Base-by-base conservation (phyloP, 129 eudicot genomes). In the Flaveria linearis region DNA sequence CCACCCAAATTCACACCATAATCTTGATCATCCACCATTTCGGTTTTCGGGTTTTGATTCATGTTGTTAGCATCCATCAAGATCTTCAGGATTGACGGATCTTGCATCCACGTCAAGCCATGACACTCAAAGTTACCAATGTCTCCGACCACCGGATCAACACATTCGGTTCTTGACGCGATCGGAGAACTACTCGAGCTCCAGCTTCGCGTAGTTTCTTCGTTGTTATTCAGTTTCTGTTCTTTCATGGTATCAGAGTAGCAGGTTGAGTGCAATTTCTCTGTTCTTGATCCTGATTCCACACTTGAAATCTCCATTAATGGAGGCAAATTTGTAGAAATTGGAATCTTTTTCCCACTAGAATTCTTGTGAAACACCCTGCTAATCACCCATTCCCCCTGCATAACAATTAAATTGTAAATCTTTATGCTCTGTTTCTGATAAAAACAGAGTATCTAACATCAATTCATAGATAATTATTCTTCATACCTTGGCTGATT, bases 381-480 rank as follows among this genome's bases (percentile, higher is more conserved):
- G 15, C 92, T 86, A 9, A 93, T 84, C 17, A 90, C 98, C 97
- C 98, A 93, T 61, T 93, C 97, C 20, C 92, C 90, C 98, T 93
- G 9, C 7, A 26, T 53, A 30, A 20, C 1, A 41, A 39, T 58
- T 12, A 50, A 23, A 3, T 11, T 28, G 3, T 46, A 43, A 33
- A 64, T 52, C 12, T 9, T 9, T 45, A 9, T 45, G 49, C 49
- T 56, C n/a, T 60, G 7, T 36, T 36, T 36, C 41, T 36, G 41
- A 45, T 1, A 1, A 60, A 70, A 75, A 71, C 73, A 71, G 76
- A 82, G 81, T 15, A 63, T 17, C 1, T 41, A 18, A 53, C 12
- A 42, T 58, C 46, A 76, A 75, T 42, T 76, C 0, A 5, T 36
- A 5, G 7, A 36, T 36, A 20, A 20, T 20, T 20, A 36, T 9